phyloP scores from a whole-genome alignment of 2,329 filamentous ascomycete species.

The Cordyceps militaris region DNA sequence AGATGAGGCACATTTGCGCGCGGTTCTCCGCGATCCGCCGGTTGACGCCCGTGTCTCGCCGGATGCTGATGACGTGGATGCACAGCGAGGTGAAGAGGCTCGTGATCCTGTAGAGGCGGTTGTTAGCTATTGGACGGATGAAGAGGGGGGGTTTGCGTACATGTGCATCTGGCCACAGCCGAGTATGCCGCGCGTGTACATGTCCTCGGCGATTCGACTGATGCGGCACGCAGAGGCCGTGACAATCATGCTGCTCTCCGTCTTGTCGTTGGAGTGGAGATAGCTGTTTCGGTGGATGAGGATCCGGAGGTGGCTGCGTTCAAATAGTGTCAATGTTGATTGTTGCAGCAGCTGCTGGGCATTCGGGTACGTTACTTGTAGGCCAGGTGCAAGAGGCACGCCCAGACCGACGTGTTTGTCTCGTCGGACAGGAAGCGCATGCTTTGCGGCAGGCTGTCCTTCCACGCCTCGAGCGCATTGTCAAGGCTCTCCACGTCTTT shows the following conservation, averaged over 20 bases:
- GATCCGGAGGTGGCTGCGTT: conserved; percentile 27
- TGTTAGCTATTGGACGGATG: neutral
- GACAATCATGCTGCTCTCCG: conserved; percentile 24
- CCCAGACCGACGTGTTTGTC: conserved; percentile 28
- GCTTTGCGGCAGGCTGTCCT: conserved; percentile 24
- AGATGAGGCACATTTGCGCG: conserved; percentile 31
- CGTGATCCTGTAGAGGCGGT: conserved; percentile 22
- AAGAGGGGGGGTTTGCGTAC: conserved; percentile 17
- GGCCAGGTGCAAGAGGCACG: conserved; percentile 30
- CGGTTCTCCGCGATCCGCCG: conserved; percentile 30
- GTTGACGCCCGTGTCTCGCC: conserved; percentile 26
- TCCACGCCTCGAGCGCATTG: conserved; percentile 27
- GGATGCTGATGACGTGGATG: conserved; percentile 31
- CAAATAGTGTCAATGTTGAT: no score
- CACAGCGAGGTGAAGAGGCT: conserved; percentile 32
- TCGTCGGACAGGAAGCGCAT: conserved; percentile 26
- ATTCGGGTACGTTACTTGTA: conserved; percentile 24
- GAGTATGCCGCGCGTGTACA: conserved; percentile 27
- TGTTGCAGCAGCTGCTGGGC: neutral
- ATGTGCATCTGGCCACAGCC: conserved; percentile 33
- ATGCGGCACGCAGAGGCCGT: conserved; percentile 28
- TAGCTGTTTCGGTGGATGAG: conserved; percentile 30
- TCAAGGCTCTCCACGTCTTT: conserved; percentile 25
- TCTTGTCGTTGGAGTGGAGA: conserved; percentile 21
- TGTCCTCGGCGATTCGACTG: conserved; percentile 32